Conservation (phyloP, 805 yeast genomes). For the Starmera pachycereana region DNA sequence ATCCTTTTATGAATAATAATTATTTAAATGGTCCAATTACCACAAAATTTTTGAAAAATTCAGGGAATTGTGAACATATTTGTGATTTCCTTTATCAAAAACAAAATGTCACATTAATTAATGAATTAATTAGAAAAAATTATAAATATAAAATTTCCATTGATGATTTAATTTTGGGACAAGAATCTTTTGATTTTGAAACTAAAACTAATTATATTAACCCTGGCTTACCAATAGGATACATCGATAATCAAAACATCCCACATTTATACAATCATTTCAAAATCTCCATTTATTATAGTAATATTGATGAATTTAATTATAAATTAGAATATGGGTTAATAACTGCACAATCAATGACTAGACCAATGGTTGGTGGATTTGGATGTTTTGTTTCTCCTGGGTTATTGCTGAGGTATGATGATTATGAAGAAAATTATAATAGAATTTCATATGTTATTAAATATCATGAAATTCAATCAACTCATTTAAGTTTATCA, state of each 20-base stretch:
- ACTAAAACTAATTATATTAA: conserved; percentile 18
- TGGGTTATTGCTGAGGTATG: conserved; percentile 14
- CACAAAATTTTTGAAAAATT: conserved; percentile 8
- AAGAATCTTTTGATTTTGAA: conserved; percentile 18
- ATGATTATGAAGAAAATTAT: conserved; percentile 17
- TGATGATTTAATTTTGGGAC: conserved; percentile 22
- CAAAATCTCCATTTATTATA: conserved; percentile 19
- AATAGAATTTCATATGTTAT: conserved; percentile 19
- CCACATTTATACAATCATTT: conserved; percentile 22
- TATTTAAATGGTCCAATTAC: conserved; percentile 13
- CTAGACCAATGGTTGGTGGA: conserved; percentile 15
- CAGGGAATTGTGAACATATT: conserved; percentile 6
- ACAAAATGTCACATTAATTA: conserved; percentile 17
- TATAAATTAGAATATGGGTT: conserved; percentile 15
- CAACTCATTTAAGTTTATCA: no score
- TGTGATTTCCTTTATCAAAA: conserved; percentile 13
- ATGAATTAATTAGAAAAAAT: conserved; percentile 18
- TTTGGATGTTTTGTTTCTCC: conserved; percentile 16
- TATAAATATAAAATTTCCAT: conserved; percentile 20
- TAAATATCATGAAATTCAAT: conserved; percentile 18
- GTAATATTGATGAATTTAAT: neutral
- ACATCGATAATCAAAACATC: conserved; percentile 17
- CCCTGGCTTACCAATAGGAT: conserved; percentile 21
- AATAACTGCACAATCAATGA: conserved; percentile 16
- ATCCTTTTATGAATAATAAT: conserved; percentile 10